phyloP scores from a whole-genome alignment of 352 stramenopile genomes.

The Globisporangium mamillatum region DNA sequence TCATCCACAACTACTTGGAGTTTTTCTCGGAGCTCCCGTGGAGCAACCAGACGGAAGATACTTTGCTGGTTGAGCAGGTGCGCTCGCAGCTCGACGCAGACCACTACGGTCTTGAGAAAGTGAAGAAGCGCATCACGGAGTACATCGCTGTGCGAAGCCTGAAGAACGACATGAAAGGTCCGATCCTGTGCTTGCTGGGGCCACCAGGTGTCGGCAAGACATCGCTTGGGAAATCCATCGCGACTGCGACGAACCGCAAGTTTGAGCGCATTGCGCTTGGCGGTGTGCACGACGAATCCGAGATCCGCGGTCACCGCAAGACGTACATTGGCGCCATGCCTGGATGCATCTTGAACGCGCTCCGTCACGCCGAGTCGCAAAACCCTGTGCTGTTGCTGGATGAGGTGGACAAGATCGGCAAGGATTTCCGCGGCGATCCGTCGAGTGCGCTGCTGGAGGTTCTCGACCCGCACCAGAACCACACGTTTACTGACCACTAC shows the following conservation, averaged over 20 bases:
- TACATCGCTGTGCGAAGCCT: constrained; percentile 84
- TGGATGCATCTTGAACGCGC: constrained; percentile 75
- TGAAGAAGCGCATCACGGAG: constrained; percentile 85
- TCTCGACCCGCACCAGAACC: constrained; percentile 85
- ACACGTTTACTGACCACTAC: constrained; percentile 87
- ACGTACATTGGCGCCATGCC: constrained; percentile 89
- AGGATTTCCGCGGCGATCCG: constrained; percentile 66
- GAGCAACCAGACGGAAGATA: constrained; percentile 52
- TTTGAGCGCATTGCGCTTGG: constrained; percentile 77
- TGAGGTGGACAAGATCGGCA: constrained; percentile 87
- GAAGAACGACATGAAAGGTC: constrained; percentile 79
- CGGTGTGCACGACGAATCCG: constrained; percentile 78
- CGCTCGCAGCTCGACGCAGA: constrained; percentile 69
- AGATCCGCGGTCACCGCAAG: constrained; percentile 84
- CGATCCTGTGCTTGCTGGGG: constrained; percentile 87
- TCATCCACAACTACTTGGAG: constrained; percentile 81
- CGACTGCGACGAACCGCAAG: constrained; percentile 64
- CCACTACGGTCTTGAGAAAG: constrained; percentile 80
- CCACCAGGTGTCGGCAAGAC: constrained; percentile 86
- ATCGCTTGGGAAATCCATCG: constrained; percentile 79
- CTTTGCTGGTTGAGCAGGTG: constrained; percentile 49
- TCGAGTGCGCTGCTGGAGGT: constrained; percentile 78
- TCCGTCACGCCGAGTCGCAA: constrained; percentile 68
- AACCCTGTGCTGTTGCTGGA: constrained; percentile 83
- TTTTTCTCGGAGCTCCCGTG: constrained; percentile 79